Percentiles rank a stretch among this genome's conserved stretches.
These are phyloP conservation scores for Hysterium pulicare DNA, from an alignment of 2,329 filamentous ascomycete species.

Conservation along the genomic window DNA sequence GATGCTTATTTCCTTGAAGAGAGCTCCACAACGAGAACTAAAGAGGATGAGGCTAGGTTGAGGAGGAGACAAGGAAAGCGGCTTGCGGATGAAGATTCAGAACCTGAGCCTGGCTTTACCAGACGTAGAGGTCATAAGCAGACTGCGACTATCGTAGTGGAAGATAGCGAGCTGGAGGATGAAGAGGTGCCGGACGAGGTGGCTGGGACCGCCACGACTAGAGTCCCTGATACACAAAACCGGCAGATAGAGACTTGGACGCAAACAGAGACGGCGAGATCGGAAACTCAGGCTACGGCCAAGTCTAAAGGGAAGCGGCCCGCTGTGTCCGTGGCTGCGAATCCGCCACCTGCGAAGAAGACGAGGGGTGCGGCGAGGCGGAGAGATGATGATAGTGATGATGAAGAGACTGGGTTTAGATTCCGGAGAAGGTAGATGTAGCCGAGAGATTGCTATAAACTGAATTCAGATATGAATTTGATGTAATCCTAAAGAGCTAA, in stretches of 20 bases:
- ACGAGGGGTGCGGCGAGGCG: constrained; percentile 11
- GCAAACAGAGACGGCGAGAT: constrained; percentile 18
- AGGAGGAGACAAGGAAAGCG: constrained; percentile 9
- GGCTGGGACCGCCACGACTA: constrained; percentile 17
- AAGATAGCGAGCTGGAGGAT: constrained; percentile 31
- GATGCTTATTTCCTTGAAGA: constrained; percentile 71
- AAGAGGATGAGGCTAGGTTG: constrained; percentile 8
- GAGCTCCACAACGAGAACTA: constrained; percentile 11
- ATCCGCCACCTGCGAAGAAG: constrained; percentile 27
- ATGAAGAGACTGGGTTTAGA: constrained; percentile 55
- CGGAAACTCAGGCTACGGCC: neutral
- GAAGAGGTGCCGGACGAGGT: constrained; percentile 11
- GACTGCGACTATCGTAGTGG: constrained; percentile 25
- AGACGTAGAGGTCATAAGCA: constrained; percentile 13
- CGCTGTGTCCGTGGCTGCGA: constrained; percentile 17
- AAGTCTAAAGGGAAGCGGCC: constrained; percentile 21
- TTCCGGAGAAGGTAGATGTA: constrained; percentile 46
- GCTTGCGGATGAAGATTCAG: constrained; percentile 18
- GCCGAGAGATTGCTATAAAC: no score
- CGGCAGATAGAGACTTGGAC: constrained; percentile 22
- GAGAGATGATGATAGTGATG: constrained; percentile 51
- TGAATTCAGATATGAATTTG: no score
- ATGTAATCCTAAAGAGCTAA: no score
- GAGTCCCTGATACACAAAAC: constrained; percentile 27
- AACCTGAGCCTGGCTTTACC: constrained; percentile 27